Conservation (phyloP, 768 basidiomycete species). For the Termitomyces sp. region DNA sequence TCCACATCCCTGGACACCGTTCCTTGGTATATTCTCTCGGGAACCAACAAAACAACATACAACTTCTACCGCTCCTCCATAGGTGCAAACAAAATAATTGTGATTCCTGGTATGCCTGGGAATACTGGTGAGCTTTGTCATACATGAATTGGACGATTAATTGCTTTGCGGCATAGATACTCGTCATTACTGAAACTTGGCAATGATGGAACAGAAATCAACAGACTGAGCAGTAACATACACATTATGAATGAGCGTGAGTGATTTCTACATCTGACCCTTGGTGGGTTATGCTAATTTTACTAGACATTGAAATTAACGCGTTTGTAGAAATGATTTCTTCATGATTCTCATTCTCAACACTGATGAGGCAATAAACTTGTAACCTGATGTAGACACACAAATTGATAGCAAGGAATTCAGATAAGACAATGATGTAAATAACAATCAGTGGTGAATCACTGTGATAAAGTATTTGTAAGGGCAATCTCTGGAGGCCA, state of each 20-base stretch:
- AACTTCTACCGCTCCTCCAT: constrained; percentile 37
- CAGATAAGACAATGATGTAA: neutral
- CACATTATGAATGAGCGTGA: constrained; percentile 69
- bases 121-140: constrained; percentile 56
- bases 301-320: constrained; percentile 42
- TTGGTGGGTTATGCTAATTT: neutral
- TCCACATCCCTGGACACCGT: constrained; percentile 39
- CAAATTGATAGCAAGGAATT: too few species aligned
- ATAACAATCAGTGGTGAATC: neutral
- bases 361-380: constrained; percentile 45
- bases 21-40: too few species aligned
- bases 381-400: neutral
- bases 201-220: constrained; percentile 26
- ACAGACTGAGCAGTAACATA: too few species aligned
- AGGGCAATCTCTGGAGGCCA: too few species aligned
- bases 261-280: constrained; percentile 16
- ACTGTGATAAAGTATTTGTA: too few species aligned
- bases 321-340: constrained; percentile 60
- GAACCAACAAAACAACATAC: constrained; percentile 59
- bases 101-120: constrained; percentile 52
- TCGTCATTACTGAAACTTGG: constrained; percentile 50
- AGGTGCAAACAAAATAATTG: constrained; percentile 31
- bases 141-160: neutral
- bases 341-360: constrained; percentile 63
- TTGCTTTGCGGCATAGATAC: constrained; percentile 35